Evolutionary conservation across 2,329 filamentous ascomycete genomes (phyloP).

Genomic region (Ophiosphaerella narmari): DNA sequence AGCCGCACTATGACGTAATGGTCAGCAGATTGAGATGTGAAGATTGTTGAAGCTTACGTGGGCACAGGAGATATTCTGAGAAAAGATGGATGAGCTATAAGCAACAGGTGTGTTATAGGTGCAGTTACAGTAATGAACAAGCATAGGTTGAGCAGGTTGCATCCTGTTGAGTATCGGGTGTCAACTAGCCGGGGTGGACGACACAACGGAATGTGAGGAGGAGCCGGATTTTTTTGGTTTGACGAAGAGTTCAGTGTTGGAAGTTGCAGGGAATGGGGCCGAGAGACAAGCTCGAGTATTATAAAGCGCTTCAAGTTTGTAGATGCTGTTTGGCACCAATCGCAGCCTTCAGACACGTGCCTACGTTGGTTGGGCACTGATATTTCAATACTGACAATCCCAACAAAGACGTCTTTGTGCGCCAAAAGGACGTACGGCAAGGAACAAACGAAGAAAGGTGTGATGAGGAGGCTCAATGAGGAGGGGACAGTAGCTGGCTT

Average conservation of each 20-base stretch:
- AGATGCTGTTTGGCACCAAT: constrained; percentile 14
- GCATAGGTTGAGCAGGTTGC: constrained; percentile 47
- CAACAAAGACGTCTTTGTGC: constrained; percentile 26
- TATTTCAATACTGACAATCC: constrained; percentile 11
- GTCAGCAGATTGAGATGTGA: constrained; percentile 29
- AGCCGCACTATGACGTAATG: constrained; percentile 52
- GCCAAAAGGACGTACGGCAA: constrained; percentile 8
- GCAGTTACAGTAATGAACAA: constrained; percentile 47
- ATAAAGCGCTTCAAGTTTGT: constrained; percentile 15
- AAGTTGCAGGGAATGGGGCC: constrained; percentile 1
- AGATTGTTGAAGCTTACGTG: constrained; percentile 48
- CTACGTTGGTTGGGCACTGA: constrained; percentile 34
- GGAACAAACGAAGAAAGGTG: constrained; percentile 10
- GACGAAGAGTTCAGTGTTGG: neutral
- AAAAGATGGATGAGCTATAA: constrained; percentile 51
- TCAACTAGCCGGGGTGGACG: constrained; percentile 14
- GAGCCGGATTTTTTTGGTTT: neutral
- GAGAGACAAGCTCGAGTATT: constrained; percentile 13
- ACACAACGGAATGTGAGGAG: constrained; percentile 5
- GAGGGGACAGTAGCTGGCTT: neutral
- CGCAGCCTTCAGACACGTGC: constrained; percentile 16
- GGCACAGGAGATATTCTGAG: constrained; percentile 50
- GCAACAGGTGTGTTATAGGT: constrained; percentile 47
- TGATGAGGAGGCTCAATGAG: neutral
- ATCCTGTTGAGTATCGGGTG: constrained; percentile 25